Evolutionary conservation across 805 yeast species (phyloP), one percentile per base, ranked within the genome.

Genomic region (Candida argentea): DNA sequence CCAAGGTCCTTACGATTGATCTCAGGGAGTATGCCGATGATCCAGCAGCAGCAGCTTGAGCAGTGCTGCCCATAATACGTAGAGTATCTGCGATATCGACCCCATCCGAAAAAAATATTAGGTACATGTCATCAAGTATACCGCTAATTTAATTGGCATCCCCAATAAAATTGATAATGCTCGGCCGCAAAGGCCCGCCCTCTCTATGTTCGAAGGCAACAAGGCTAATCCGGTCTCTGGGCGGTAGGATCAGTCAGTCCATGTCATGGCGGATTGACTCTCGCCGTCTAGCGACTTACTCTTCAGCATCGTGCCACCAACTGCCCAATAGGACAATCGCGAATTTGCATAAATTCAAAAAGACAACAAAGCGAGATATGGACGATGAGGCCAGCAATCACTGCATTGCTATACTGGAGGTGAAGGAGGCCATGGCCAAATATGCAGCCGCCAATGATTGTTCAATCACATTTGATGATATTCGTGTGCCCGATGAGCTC

Each of bases 1-100:
- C 93, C 4, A 72, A 65, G 39, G 76, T 85, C 2, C 61, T 84
- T 16, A 81, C 91, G 0, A 50, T 84, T 33, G 89, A 84, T 46
- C 62, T 84, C 43, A 64, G 77, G 34, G 65, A 68, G 7, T 80
- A 76, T 42, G 72, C 76, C 2, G 59, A 52, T n/a, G 42, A 38
- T n/a, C n/a, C n/a, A n/a, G n/a, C n/a, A n/a, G n/a, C n/a, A n/a
- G n/a, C n/a, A n/a, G n/a, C n/a, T n/a, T n/a, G n/a, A n/a, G n/a
- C n/a, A n/a, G n/a, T n/a, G n/a, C n/a, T n/a, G n/a, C n/a, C n/a
- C n/a, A n/a, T n/a, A n/a, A n/a, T n/a, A n/a, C n/a, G n/a, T n/a
- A n/a, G n/a, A n/a, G n/a, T 26, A 15, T 22, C 27, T 15, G 16
- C 28, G n/a, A 13, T 22, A 4, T 28, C 14, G 22, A 6, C 8